Evolutionary conservation across 2,329 filamentous ascomycete genomes (phyloP).

Genomic region (Phaeophleospora eucalypticola): DNA sequence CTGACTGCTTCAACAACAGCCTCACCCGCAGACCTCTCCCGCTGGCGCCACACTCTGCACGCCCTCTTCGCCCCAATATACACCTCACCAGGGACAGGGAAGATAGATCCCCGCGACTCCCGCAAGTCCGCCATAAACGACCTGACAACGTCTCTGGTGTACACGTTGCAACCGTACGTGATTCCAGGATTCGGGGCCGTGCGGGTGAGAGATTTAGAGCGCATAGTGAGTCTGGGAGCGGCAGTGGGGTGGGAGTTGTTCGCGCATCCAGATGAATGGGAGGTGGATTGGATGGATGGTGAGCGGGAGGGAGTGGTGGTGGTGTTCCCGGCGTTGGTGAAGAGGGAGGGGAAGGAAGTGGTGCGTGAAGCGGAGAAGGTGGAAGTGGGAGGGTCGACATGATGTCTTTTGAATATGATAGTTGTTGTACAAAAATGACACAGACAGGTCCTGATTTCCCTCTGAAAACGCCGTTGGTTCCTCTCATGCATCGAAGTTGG

Average conservation of each 20-base stretch:
- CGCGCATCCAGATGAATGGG: conserved; percentile 17
- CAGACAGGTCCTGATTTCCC: not conserved
- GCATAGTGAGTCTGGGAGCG: conserved; percentile 12
- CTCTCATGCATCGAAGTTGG: conserved; percentile 2
- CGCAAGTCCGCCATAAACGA: no score
- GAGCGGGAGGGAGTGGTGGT: conserved; percentile 13
- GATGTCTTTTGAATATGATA: conserved; percentile 3
- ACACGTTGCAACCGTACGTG: conserved; percentile 15
- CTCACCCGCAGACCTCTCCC: no score
- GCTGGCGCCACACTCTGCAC: no score
- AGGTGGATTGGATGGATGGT: conserved; percentile 18
- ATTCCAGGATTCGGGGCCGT: conserved; percentile 12
- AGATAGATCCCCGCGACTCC: no score
- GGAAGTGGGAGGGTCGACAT: conserved; percentile 12
- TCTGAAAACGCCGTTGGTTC: conserved; percentile 4
- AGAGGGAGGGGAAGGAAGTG: conserved; percentile 12
- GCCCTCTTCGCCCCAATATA: no score
- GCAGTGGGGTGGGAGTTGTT: conserved; percentile 20
- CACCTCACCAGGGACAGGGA: no score
- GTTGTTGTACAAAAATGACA: not conserved
- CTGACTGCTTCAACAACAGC: no score
- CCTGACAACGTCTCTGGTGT: no score
- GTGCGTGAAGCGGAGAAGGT: not conserved
- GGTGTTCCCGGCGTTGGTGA: conserved; percentile 19
- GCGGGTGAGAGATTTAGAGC: conserved; percentile 14